Evolutionary conservation across 768 basidiomycete species (phyloP), one percentile per base, ranked within the genome.

Genomic region (Erythrobasidium yunnanense): DNA sequence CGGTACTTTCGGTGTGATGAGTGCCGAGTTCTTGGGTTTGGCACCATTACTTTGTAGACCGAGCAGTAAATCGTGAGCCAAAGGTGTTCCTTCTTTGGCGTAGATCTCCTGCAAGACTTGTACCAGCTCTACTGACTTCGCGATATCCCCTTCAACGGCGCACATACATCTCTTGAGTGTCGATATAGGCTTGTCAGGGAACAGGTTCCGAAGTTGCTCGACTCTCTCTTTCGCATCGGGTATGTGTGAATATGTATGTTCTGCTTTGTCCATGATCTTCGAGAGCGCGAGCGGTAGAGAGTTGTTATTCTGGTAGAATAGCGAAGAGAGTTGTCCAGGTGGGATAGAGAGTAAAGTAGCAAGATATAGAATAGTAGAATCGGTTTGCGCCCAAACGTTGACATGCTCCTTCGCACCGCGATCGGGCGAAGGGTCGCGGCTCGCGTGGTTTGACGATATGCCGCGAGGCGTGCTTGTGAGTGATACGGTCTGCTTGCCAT

Each of bases 121-220:
- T 20, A 68, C 66, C 6, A 73, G 67, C 56, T 73, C 72, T 20
- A 73, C 67, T 32, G 71, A 68, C 50, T 70, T 66, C 22, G 58
- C 55, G n/a, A 69, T n/a, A 33, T 71, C 67, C 0, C 71, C 72
- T 22, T 67, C 56, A 1, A 70, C 69, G 0, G 69, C 72, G 32
- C 51, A 67, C 17, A 72, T 25, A 49, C 56, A 66, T 22, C 60
- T 8, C 8, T 29, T 13, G 3, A 63, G 47, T 17, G 60, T 30
- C 11, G 32, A 30, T 17, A 50, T 25, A 17, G 47, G 13, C 29
- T 49, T 51, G 18, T 63, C 46, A 1, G 60, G 60, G 22, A 63
- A 63, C 27, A 63, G 49, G 17, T 49, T 38, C 7, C 57, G 45
- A 30, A 60, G 23, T 4, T n/a, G n/a, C 38, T 42, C 38, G n/a